phyloP scores from a whole-genome alignment of 2,329 filamentous ascomycete species.

The Curvularia sp. region DNA sequence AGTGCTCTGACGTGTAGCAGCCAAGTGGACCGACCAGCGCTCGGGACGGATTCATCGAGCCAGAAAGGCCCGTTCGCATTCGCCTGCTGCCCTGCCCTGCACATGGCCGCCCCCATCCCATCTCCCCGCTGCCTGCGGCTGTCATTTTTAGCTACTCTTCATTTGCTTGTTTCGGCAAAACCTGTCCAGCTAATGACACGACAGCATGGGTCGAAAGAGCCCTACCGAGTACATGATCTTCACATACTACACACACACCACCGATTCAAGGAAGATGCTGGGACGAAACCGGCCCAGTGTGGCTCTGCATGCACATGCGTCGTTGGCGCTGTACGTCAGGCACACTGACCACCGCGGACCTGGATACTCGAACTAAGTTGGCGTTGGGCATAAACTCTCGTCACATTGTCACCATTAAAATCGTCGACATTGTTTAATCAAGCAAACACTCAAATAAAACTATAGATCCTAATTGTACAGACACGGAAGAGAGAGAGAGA shows the following conservation, averaged over 20 bases:
- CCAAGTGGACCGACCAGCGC: constrained; percentile 15
- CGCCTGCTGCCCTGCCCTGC: not conserved
- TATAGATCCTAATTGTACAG: constrained; percentile 16
- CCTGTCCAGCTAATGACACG: not conserved
- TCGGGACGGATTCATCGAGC: constrained; percentile 10
- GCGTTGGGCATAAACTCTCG: not conserved
- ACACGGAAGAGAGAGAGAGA: not conserved
- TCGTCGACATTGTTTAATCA: not conserved
- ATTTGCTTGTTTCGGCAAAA: not conserved
- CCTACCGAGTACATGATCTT: too few species aligned
- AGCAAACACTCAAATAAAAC: constrained; percentile 7
- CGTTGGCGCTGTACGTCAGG: constrained; percentile 13
- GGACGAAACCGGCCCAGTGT: not conserved
- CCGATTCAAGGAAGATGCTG: constrained; percentile 13
- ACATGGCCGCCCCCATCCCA: constrained; percentile 6
- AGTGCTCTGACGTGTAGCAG: constrained; percentile 31
- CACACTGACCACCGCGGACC: not conserved
- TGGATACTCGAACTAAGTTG: not conserved
- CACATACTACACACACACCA: too few species aligned
- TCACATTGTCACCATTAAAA: not conserved
- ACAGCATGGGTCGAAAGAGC: not conserved
- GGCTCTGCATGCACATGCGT: constrained; percentile 16
- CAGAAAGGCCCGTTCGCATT: constrained; percentile 1
- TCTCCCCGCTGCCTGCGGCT: constrained; percentile 4
- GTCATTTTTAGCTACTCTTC: not conserved